Conservation (phyloP, 2,329 filamentous ascomycete genomes). For the Colletotrichum sidae region DNA sequence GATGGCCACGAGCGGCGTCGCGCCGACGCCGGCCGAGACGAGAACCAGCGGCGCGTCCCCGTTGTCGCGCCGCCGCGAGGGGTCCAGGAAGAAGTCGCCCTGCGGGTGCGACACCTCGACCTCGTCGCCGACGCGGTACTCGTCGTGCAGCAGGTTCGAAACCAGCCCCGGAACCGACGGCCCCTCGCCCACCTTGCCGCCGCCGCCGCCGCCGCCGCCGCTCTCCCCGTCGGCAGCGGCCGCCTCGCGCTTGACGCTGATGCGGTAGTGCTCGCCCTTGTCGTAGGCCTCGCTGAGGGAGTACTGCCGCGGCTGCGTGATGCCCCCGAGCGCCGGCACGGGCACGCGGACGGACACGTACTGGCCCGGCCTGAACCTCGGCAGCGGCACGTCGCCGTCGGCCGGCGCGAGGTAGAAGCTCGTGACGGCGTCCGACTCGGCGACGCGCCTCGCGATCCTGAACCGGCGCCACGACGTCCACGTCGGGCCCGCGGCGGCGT, state of each 20-base stretch:
- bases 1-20: constrained; percentile 75
- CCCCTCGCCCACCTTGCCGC: constrained; percentile 44
- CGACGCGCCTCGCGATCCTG: constrained; percentile 68
- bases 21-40: constrained; percentile 75
- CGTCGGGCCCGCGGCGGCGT: constrained; percentile 56
- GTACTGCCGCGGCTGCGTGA: constrained; percentile 80
- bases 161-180: constrained; percentile 58
- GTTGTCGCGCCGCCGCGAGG: constrained; percentile 50
- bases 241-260: constrained; percentile 77
- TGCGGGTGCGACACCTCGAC: constrained; percentile 67
- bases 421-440: constrained; percentile 70
- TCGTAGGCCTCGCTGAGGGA: constrained; percentile 71
- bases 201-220: constrained; percentile 48
- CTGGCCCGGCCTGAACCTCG: constrained; percentile 75
- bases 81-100: constrained; percentile 72
- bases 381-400: constrained; percentile 65
- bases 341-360: constrained; percentile 76
- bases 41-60: constrained; percentile 68
- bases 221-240: constrained; percentile 40
- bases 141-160: constrained; percentile 64
- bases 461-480: constrained; percentile 65
- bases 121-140: constrained; percentile 61
- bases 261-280: constrained; percentile 70
- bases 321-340: constrained; percentile 68
- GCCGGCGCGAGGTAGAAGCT: constrained; percentile 78